phyloP scores from a whole-genome alignment of 371 early-diverging fungal genomes.

The Mortierella sp. region DNA sequence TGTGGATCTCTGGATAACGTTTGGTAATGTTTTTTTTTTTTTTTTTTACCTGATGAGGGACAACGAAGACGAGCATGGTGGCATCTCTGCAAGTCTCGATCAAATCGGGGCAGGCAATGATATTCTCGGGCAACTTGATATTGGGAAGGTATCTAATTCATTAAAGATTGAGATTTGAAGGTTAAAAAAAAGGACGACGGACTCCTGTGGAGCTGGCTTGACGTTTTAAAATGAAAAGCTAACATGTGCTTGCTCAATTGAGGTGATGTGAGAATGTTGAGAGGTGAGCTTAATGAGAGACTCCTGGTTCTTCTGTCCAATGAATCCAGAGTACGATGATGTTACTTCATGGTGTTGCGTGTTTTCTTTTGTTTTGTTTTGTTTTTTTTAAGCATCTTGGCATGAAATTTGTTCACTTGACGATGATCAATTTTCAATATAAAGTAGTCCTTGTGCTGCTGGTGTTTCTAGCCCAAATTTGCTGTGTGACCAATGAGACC shows the following conservation, averaged over 20 bases:
- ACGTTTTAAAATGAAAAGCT: not conserved
- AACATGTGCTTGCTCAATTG: too few relatives aligned
- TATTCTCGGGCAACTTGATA: constrained; percentile 88
- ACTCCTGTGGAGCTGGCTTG: not conserved
- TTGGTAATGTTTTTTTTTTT: constrained; percentile 55
- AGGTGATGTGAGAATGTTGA: too few relatives aligned
- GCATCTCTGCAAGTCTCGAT: constrained; percentile 82
- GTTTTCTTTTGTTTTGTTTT: too few relatives aligned
- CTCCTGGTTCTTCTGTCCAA: too few relatives aligned
- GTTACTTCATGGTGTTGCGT: too few relatives aligned
- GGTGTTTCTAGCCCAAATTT: not conserved
- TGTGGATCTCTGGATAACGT: not conserved
- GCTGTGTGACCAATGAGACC: constrained; percentile 18
- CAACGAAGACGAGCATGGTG: constrained; percentile 93
- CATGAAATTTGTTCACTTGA: too few relatives aligned
- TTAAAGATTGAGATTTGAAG: not conserved
- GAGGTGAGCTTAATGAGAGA: too few relatives aligned
- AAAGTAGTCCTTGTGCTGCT: not conserved
- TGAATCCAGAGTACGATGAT: too few relatives aligned
- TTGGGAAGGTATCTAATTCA: constrained; percentile 88
- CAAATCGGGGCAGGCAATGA: constrained; percentile 90
- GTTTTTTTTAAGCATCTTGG: too few relatives aligned
- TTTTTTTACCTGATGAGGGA: constrained; percentile 90
- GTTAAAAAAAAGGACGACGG: constrained; percentile 5
- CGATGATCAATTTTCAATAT: not conserved